Conservation (phyloP, 208 protist species). For the Acanthamoeba quina region DNA sequence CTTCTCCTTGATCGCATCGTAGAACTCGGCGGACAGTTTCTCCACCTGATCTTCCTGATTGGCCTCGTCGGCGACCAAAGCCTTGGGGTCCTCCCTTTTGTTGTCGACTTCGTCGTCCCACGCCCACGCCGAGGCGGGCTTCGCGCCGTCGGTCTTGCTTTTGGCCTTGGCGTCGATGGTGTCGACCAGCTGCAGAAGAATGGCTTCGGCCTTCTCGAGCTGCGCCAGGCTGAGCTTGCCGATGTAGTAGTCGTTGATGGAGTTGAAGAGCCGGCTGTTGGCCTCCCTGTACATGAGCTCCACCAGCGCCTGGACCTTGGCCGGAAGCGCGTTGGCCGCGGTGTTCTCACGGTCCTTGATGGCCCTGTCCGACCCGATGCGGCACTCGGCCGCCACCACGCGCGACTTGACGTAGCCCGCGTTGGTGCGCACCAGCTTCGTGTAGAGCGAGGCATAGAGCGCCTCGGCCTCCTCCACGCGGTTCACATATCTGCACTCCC, state of each 20-base stretch:
- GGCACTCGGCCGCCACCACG: neutral
- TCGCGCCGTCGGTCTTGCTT: neutral
- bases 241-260: conserved; percentile 36
- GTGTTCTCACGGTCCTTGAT: neutral
- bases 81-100: neutral
- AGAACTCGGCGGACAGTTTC: conserved; percentile 23
- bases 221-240: conserved; percentile 24
- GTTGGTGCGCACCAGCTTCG: neutral
- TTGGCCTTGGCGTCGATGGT: neutral
- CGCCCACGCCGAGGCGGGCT: neutral
- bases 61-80: neutral
- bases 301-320: neutral
- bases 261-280: conserved; percentile 1
- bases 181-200: neutral
- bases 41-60: neutral
- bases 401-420: conserved; percentile 39
- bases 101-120: neutral
- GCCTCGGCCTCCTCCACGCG: conserved; percentile 45
- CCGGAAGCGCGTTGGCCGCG: neutral
- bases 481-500: conserved; percentile 16
- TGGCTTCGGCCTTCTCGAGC: conserved; percentile 8
- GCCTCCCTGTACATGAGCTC: conserved; percentile 1
- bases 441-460: conserved; percentile 14
- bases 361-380: conserved; percentile 11
- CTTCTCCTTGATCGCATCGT: neutral